phyloP scores from a whole-genome alignment of 2,329 filamentous ascomycete genomes.

The Ophiostoma australiae region DNA sequence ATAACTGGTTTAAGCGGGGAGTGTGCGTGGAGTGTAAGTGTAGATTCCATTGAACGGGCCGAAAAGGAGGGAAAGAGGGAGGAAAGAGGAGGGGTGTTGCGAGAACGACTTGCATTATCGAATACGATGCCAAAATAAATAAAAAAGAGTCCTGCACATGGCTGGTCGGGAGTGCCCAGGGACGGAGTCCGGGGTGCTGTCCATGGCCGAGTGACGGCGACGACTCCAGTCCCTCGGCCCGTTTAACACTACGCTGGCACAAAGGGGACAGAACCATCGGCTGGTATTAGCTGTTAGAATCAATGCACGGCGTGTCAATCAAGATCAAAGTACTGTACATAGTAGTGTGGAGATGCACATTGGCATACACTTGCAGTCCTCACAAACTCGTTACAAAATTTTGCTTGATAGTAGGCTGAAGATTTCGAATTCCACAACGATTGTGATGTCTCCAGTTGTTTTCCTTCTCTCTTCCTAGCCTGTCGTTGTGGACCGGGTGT shows the following conservation, averaged over 20 bases:
- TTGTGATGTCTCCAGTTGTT: neutral
- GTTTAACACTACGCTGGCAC: neutral
- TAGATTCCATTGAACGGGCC: neutral
- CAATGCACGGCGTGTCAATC: too few species aligned
- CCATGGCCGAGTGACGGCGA: neutral
- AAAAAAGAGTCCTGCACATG: neutral
- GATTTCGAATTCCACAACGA: neutral
- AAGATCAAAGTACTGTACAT: too few species aligned
- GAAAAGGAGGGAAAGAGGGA: neutral
- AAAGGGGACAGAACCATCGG: neutral
- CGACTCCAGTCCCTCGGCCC: neutral
- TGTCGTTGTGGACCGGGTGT: neutral
- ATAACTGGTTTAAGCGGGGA: constrained; percentile 5
- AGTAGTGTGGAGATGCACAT: neutral
- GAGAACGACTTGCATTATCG: neutral
- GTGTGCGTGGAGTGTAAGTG: constrained; percentile 1
- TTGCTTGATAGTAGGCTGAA: neutral
- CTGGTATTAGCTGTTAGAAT: too few species aligned
- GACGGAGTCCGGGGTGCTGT: neutral
- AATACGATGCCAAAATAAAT: neutral
- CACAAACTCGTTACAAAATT: neutral
- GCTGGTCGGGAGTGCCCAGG: neutral
- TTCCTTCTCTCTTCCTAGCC: neutral
- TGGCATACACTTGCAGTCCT: neutral
- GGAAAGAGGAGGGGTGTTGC: neutral